These are phyloP conservation scores for Trichoderma koningii DNA, from an alignment of 2,329 filamentous ascomycete species.

Conservation along the genomic window DNA sequence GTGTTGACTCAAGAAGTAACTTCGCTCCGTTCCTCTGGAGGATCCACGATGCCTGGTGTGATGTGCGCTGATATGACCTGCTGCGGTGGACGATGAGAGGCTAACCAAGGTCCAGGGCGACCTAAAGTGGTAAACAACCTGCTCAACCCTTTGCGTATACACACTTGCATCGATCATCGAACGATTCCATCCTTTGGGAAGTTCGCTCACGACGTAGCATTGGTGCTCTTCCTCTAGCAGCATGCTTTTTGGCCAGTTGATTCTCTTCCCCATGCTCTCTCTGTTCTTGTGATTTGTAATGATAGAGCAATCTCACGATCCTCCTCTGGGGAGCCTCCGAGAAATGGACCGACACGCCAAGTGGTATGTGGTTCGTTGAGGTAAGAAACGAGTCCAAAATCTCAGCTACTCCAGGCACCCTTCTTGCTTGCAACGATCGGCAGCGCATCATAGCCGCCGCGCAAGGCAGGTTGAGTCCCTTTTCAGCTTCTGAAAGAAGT, in stretches of 20 bases:
- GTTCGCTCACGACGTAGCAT: background rate
- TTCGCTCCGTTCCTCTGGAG: background rate
- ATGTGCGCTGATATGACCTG: background rate
- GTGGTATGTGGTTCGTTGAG: constrained; percentile 14
- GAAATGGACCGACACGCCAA: constrained; percentile 10
- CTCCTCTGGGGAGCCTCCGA: background rate
- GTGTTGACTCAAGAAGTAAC: background rate
- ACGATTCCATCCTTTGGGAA: background rate
- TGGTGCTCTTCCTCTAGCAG: background rate
- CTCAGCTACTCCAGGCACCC: background rate
- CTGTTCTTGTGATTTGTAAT: background rate
- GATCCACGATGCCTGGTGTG: background rate
- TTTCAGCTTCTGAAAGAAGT: background rate
- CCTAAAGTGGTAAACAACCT: constrained; percentile 1
- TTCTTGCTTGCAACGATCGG: constrained; percentile 7
- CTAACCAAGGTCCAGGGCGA: background rate
- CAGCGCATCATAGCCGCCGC: background rate
- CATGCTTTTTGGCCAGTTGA: too few species aligned
- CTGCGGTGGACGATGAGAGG: background rate
- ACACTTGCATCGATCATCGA: background rate
- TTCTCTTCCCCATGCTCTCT: background rate
- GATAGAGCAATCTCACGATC: background rate
- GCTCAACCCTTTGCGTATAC: background rate
- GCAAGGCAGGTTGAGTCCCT: background rate
- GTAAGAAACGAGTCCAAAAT: background rate